A percentile compares a stretch with the other conserved stretches of the same genome.
These are phyloP conservation scores for Lasiosphaeris hirsuta DNA, from an alignment of 495 filamentous ascomycete species.

Conservation along the genomic window DNA sequence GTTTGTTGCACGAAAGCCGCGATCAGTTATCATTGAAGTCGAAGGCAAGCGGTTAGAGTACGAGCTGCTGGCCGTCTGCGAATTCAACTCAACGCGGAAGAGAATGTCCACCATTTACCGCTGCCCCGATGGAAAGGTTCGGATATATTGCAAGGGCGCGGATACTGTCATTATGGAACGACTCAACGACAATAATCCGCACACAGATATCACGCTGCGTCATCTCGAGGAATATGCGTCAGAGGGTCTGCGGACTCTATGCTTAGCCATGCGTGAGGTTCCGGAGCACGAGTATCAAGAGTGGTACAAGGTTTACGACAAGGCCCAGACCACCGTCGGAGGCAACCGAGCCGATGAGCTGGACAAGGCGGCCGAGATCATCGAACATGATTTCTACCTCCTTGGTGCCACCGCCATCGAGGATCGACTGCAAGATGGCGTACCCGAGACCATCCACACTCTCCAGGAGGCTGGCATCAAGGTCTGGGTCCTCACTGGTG, in stretches of 20 bases:
- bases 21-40: slow-evolving; percentile 75
- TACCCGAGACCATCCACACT: slow-evolving; percentile 97
- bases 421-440: slow-evolving; percentile 94
- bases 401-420: slow-evolving; percentile 97
- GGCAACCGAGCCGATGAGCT: slow-evolving; percentile 92
- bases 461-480: slow-evolving; percentile 97
- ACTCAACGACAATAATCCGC: slow-evolving; percentile 72
- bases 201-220: slow-evolving; percentile 79
- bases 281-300: slow-evolving; percentile 86
- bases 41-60: slow-evolving; percentile 72
- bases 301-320: slow-evolving; percentile 86
- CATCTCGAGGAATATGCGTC: slow-evolving; percentile 98
- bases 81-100: slow-evolving; percentile 98
- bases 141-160: slow-evolving; percentile 93
- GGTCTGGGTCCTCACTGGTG: slow-evolving; percentile 97
- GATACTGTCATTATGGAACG: slow-evolving; percentile 97
- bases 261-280: slow-evolving; percentile 91
- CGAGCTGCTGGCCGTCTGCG: slow-evolving; percentile 91
- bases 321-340: slow-evolving; percentile 83
- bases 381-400: slow-evolving; percentile 86
- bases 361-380: slow-evolving; percentile 94
- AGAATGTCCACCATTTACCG: slow-evolving; percentile 97
- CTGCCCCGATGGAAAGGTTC: slow-evolving; percentile 92
- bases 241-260: slow-evolving; percentile 92
- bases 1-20: slow-evolving; percentile 86